Conservation (phyloP, 768 basidiomycete species). For the Leucocoprinus leucothites region DNA sequence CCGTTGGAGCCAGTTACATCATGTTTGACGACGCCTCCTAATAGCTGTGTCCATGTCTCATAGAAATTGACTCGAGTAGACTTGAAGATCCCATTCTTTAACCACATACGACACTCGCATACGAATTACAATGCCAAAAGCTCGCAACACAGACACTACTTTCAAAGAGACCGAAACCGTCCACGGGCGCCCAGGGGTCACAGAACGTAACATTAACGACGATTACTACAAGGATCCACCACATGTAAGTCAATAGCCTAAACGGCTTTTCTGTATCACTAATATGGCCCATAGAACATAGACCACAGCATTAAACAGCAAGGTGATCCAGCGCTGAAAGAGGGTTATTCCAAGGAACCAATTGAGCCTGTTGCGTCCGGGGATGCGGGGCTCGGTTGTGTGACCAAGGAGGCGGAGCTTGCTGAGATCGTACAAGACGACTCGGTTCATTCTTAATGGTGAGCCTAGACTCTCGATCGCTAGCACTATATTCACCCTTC, state of each 20-base stretch:
- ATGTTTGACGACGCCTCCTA: not conserved
- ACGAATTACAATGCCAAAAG: conserved; percentile 18
- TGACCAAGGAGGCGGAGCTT: conserved; percentile 5
- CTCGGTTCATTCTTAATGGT: conserved; percentile 1
- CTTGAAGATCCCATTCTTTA: not conserved
- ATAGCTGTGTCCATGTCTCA: not conserved
- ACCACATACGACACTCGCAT: not conserved
- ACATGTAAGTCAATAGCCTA: conserved; percentile 13
- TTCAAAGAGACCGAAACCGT: conserved; percentile 22
- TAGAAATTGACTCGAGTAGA: not conserved
- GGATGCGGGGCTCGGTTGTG: conserved; percentile 5
- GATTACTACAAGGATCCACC: conserved; percentile 21
- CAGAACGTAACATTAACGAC: conserved; percentile 21
- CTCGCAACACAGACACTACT: conserved; percentile 17
- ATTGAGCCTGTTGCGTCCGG: conserved; percentile 5
- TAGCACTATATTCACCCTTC: not conserved
- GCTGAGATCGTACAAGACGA: conserved; percentile 1
- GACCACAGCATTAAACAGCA: not conserved
- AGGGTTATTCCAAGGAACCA: conserved; percentile 6
- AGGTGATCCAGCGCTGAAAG: not conserved
- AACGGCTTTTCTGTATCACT: not conserved
- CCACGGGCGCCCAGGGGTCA: conserved; percentile 17
- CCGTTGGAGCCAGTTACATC: not conserved
- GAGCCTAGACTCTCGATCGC: not conserved
- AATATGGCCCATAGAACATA: conserved; percentile 1